phyloP scores from a whole-genome alignment of 2,329 filamentous ascomycete genomes.

The Dactylellina parvicollis region DNA sequence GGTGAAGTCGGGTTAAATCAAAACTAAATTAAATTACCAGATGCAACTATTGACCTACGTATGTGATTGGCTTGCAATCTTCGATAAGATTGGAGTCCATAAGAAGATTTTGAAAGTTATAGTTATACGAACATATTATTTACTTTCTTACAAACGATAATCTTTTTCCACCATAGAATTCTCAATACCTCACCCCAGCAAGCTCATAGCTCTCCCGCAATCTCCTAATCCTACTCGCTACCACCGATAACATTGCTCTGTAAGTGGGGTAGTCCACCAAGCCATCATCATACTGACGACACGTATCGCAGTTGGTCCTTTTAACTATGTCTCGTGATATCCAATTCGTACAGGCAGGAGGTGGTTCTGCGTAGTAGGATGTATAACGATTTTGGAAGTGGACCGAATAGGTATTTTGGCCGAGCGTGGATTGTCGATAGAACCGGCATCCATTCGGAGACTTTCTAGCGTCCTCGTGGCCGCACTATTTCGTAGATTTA shows the following conservation, averaged over 20 bases:
- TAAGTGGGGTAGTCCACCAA: slow-evolving; percentile 3
- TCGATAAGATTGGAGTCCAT: too few relatives aligned
- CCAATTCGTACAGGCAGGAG: slow-evolving; percentile 16
- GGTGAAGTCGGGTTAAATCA: too few relatives aligned
- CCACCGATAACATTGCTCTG: slow-evolving; percentile 7
- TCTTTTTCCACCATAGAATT: too few relatives aligned
- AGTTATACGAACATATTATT: too few relatives aligned
- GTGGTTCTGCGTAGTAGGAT: slow-evolving; percentile 32
- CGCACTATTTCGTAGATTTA: slow-evolving; percentile 17
- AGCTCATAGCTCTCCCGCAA: slow-evolving; percentile 14
- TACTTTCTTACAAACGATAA: too few relatives aligned
- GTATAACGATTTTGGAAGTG: slow-evolving; percentile 17
- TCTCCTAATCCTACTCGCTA: neutral
- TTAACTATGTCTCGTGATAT: neutral
- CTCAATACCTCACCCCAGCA: slow-evolving; percentile 9
- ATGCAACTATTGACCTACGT: too few relatives aligned
- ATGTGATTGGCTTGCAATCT: too few relatives aligned
- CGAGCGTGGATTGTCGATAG: neutral
- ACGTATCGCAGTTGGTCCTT: slow-evolving; percentile 5
- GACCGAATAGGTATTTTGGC: slow-evolving; percentile 2
- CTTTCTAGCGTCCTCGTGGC: slow-evolving; percentile 24
- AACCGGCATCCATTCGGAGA: slow-evolving; percentile 24
- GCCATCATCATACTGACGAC: slow-evolving; percentile 6
- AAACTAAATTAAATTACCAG: too few relatives aligned
- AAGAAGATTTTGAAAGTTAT: too few relatives aligned